Evolutionary conservation across 495 filamentous ascomycete species (phyloP), one percentile per base, ranked within the genome.

Genomic region (Talaromyces borbonicus): DNA sequence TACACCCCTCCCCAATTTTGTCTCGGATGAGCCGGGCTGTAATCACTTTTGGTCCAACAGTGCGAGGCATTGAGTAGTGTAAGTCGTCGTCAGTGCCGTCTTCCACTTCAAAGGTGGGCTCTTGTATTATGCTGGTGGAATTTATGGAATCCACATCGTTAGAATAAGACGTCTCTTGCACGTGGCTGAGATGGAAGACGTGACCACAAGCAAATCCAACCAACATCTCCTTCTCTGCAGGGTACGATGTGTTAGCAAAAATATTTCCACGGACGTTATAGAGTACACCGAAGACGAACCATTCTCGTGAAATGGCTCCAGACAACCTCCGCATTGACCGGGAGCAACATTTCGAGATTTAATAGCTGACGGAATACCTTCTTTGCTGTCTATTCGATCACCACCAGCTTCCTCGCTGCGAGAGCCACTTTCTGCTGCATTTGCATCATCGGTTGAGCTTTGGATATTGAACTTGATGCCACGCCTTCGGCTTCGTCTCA

Each of bases 121-220:
- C 35, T 3, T 66, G 67, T 0, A 40, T 52, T 11, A 29, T 32
- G 9, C 23, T 20, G 24, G 5, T 43, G 25, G 8, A 43, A 18
- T 63, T 60, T 1, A 68, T 63, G 5, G 63, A 52, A 8, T 68
- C 64, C 24, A 43, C 56, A 24, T 57, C 56, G 33, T 66, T 56
- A 37, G 67, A 47, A 0, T 61, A 67, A 0, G 68, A 69, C 24
- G 72, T 54, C 44, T 77, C 38, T 35, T 71, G 73, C 11, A 98
- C 64, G 55, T 94, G 92, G 7, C 79, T 72, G 5, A 96, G 69
- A 52, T 98, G 92, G 63, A 90, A 98, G 24, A 90, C 75, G 55
- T 98, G 90, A 1, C 85, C 83, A 60, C 92, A 98, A 4, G 85
- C 84, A 51, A 96, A 98, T 24, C 85, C 89, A 6, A 97, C 75